A percentile compares a stretch with the other conserved stretches of the same genome.
phyloP scores from a whole-genome alignment of 2,329 filamentous ascomycete genomes.

The Zymoseptoria passerinii region DNA sequence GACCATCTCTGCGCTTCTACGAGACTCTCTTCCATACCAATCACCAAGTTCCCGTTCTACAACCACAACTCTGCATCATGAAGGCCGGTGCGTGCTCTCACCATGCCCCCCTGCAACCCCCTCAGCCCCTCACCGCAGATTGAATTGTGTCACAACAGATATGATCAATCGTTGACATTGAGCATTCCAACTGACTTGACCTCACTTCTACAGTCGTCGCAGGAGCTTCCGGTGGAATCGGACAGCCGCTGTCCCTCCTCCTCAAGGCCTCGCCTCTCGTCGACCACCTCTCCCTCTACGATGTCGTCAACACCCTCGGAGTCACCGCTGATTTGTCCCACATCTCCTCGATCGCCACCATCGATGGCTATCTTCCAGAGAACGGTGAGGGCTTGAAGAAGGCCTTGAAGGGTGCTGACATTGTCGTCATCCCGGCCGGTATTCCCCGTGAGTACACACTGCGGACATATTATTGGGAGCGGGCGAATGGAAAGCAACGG shows the following conservation, averaged over 20 bases:
- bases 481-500: neutral
- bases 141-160: neutral
- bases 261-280: constrained; percentile 84
- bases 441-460: constrained; percentile 64
- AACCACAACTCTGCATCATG: neutral
- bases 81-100: neutral
- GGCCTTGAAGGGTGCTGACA: constrained; percentile 85
- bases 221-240: constrained; percentile 96
- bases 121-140: neutral
- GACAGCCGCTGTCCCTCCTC: constrained; percentile 95
- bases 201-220: constrained; percentile 55
- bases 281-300: constrained; percentile 90
- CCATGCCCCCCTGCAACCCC: neutral
- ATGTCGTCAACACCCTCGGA: constrained; percentile 98
- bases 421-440: constrained; percentile 94
- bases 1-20: neutral
- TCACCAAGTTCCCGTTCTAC: neutral
- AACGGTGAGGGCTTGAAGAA: constrained; percentile 68
- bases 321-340: constrained; percentile 94
- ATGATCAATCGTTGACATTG: neutral
- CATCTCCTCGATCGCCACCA: constrained; percentile 84
- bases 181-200: neutral
- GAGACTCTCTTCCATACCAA: neutral
- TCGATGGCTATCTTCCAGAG: constrained; percentile 78
- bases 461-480: neutral